Evolutionary conservation across 2,329 filamentous ascomycete genomes (phyloP), one percentile per base, ranked within the genome.

Genomic region (Penicillium hesseltinei): DNA sequence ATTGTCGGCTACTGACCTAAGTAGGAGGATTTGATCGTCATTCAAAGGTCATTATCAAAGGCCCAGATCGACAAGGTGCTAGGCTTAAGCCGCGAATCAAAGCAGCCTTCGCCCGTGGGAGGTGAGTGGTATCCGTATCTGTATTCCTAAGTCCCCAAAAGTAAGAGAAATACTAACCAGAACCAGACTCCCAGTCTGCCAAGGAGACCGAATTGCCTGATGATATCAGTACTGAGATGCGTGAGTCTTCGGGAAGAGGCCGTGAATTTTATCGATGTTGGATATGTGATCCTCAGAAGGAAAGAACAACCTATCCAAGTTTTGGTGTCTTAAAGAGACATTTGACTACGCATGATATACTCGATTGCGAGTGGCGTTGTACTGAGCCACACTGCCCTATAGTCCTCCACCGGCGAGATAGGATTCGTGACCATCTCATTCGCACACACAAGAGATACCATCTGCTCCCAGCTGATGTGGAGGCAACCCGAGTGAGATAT

Each of bases 1-100:
- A n/a, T 42, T 76, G 79, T 59, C 83, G 62, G 66, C 52, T 54
- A 33, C 38, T 62, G 45, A 61, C 36, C 48, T 55, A 36, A 51
- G 23, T 8, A 94, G 90, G 91, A 89, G 38, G 88, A 89, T 64
- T 89, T 88, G 21, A 86, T 94, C 66, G 84, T 96, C 51, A 86
- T 97, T 36, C 86, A 89, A 66, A 88, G 90, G 69, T 91, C 92
- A 10, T 82, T 97, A 6, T 90, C 91, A 17, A 92, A 95, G 66
- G 86, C 93, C n/a, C 91, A 96, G 66, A 97, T 97, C 62, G 92
- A 97, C 66, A 89, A 95, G 67, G 82, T 97, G 44, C 88, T 97
- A 66, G 88, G 86, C 67, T 80, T 91, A 49, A 95, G 91, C 73
- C 89, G 92, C 68, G 86, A 88, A 29, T 70, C 75, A 51, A 70